Percentiles rank a stretch among this genome's conserved stretches.
Conservation (phyloP, 1,284 basidiomycete species). For the Mycena sp. region DNA sequence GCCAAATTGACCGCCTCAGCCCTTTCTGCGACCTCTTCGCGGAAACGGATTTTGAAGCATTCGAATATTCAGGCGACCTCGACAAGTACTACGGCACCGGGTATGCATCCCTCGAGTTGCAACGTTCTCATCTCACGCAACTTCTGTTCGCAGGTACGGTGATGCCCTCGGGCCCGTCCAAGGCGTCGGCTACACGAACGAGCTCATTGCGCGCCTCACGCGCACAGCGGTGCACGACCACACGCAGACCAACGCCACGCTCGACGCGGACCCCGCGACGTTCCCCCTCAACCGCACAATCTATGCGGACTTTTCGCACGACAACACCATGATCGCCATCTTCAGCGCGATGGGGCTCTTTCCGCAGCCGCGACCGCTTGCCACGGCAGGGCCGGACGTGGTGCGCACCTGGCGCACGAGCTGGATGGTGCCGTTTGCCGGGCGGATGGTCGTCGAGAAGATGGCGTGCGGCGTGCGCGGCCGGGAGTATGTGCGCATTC, state of each 20-base stretch:
- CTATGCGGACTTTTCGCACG: slow-evolving; percentile 85
- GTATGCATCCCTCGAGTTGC: too few species aligned
- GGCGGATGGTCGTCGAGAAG: slow-evolving; percentile 70
- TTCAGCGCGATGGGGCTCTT: slow-evolving; percentile 81
- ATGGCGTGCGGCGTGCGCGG: slow-evolving; percentile 54
- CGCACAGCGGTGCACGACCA: slow-evolving; percentile 65
- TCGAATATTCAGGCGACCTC: slow-evolving; percentile 79
- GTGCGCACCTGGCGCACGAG: slow-evolving; percentile 65
- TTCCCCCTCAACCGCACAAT: slow-evolving; percentile 78
- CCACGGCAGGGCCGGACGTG: slow-evolving; percentile 50
- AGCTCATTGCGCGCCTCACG: slow-evolving; percentile 83
- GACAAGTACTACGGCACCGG: slow-evolving; percentile 83
- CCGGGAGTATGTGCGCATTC: slow-evolving; percentile 62
- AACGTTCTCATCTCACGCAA: too few species aligned
- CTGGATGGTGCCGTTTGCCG: slow-evolving; percentile 73
- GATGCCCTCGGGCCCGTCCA: slow-evolving; percentile 73
- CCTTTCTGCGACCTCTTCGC: slow-evolving; percentile 79
- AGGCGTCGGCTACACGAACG: slow-evolving; percentile 86
- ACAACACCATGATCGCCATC: slow-evolving; percentile 83
- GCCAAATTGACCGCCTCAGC: slow-evolving; percentile 48
- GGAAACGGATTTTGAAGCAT: slow-evolving; percentile 63
- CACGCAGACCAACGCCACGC: slow-evolving; percentile 84
- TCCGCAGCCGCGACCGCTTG: slow-evolving; percentile 46
- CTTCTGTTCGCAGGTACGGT: slow-evolving; percentile 52
- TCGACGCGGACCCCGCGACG: slow-evolving; percentile 69